Evolutionary conservation across 1,284 basidiomycete species (phyloP).

Genomic region (Trametes polyzona): DNA sequence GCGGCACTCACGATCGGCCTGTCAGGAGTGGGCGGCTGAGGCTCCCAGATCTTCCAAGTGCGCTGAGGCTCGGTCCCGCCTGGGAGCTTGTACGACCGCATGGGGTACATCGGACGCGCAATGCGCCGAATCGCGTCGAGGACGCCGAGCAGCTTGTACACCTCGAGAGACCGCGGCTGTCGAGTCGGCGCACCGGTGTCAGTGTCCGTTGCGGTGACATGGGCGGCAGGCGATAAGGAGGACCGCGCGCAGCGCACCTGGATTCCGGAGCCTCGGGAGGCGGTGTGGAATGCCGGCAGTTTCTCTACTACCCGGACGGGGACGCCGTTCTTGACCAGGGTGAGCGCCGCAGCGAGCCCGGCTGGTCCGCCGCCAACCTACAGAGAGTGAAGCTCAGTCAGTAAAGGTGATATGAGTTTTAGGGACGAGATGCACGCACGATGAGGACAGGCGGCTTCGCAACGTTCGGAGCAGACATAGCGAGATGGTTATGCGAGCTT

Average conservation of each 20-base stretch:
- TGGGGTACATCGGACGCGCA: neutral
- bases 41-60: slow-evolving; percentile 16
- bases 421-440: neutral
- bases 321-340: slow-evolving; percentile 30
- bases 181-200: neutral
- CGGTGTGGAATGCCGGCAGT: slow-evolving; percentile 23
- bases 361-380: slow-evolving; percentile 34
- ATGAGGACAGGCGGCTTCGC: neutral
- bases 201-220: neutral
- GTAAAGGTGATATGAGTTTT: neutral
- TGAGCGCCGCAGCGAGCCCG: slow-evolving; percentile 31
- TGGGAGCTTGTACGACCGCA: slow-evolving; percentile 24
- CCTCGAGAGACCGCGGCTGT: slow-evolving; percentile 27
- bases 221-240: neutral
- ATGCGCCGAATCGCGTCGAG: slow-evolving; percentile 12
- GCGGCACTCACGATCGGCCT: slow-evolving; percentile 27
- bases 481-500: neutral
- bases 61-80: slow-evolving; percentile 19
- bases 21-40: slow-evolving; percentile 20
- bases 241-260: slow-evolving; percentile 26
- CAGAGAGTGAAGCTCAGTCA: neutral
- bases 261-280: slow-evolving; percentile 35
- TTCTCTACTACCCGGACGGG: slow-evolving; percentile 43
- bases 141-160: slow-evolving; percentile 27
- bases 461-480: neutral